Base-by-base conservation (phyloP, 306 rosid species). In the Amphicarpaea edgeworthii region DNA sequence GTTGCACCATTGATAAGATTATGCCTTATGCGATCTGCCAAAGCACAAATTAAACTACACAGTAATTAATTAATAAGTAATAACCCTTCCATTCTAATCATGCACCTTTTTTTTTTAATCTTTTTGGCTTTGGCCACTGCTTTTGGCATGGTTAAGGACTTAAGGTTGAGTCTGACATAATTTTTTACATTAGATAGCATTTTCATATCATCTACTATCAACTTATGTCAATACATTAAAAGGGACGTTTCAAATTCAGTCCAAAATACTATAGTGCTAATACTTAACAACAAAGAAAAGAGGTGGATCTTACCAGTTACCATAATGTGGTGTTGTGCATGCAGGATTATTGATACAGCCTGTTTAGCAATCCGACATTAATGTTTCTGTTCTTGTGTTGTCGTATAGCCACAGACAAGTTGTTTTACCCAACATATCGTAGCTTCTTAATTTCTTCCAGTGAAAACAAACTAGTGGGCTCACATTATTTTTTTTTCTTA, bases 21-120 rank as follows among this genome's bases (percentile, higher is more conserved):
- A 71, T 30, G 34, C 34, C 32, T 78, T 74, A 71, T 34, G 40
- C 40, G 34, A 64, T 58, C 47, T 59, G 55, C 79, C 47, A 85
- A 85, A 85, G 85, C 73, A 82, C 70, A 20, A 23, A 69, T 32
- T 45, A 85, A 85, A 78, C 53, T 79, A 59, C n/a, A 79, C 40
- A 34, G n/a, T n/a, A n/a, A n/a, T n/a, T n/a, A 34, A 34, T 0
- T 34, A 34, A 34, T 77, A 19, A 59, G 34, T 59, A 71, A 37
- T 40, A 1, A 38, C 30, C 60, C 76, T 32, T 19, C 21, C 40
- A 1, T 50, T 65, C 54, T 46, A 62, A 79, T 83, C 70, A 65
- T 72, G 24, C 50, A 50, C 72, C 19, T 3, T 30, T 73, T 76
- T 3, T 30, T 73, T 76, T 24, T 17, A 23, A 32, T 23, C 57